phyloP scores from a whole-genome alignment of 1,284 basidiomycete species.

The Schizophyllum commune region DNA sequence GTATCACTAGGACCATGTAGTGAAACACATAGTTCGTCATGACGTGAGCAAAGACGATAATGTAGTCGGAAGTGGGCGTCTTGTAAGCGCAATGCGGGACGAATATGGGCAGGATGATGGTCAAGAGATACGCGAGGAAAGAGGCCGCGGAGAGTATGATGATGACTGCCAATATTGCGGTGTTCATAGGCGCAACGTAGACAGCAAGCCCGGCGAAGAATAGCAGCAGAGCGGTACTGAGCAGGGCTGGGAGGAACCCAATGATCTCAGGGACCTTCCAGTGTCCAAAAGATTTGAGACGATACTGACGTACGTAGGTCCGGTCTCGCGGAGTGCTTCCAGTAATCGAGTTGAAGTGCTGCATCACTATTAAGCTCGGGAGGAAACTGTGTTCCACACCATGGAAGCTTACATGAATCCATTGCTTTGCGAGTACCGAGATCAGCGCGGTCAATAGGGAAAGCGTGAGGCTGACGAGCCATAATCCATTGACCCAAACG shows the following conservation, averaged over 20 bases:
- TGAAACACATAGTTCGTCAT: too few species aligned
- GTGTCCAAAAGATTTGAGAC: slow-evolving; percentile 24
- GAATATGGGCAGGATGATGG: neutral
- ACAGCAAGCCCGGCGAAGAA: slow-evolving; percentile 36
- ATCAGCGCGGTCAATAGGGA: slow-evolving; percentile 4
- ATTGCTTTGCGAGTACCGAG: slow-evolving; percentile 7
- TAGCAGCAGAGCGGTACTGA: slow-evolving; percentile 33
- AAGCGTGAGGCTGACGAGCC: slow-evolving; percentile 7
- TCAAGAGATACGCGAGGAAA: neutral
- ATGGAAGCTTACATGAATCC: neutral
- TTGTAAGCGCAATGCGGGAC: neutral
- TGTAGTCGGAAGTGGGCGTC: neutral
- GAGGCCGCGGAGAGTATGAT: neutral
- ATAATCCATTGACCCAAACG: slow-evolving; percentile 9
- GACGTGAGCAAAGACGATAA: too few species aligned
- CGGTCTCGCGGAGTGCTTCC: slow-evolving; percentile 27
- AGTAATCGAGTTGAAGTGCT: slow-evolving; percentile 11
- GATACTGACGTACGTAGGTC: slow-evolving; percentile 28
- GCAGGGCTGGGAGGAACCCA: slow-evolving; percentile 30
- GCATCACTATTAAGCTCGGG: neutral
- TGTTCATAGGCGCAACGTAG: slow-evolving; percentile 29
- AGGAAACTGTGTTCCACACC: neutral
- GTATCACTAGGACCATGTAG: too few species aligned
- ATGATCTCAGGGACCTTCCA: slow-evolving; percentile 32
- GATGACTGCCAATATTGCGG: slow-evolving; percentile 25